Conservation (phyloP, 352 stramenopile genomes). For the Phytopythium chamaehyphon region DNA sequence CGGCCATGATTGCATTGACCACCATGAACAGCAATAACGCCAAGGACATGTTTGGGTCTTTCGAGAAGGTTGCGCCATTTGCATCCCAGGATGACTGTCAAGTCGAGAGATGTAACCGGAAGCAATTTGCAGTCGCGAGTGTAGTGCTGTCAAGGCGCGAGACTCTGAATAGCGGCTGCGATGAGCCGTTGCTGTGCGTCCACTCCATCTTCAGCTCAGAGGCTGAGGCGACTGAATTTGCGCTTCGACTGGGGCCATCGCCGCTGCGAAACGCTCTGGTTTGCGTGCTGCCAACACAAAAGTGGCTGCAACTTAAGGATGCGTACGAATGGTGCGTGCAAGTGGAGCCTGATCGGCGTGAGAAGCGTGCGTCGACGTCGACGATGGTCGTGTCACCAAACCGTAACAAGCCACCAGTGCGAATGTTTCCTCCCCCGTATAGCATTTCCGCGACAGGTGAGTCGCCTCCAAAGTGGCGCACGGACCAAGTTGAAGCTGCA, state of each 20-base stretch:
- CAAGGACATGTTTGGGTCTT: constrained; percentile 29
- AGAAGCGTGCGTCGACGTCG: constrained; percentile 23
- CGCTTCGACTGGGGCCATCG: constrained; percentile 26
- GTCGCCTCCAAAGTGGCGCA: constrained; percentile 25
- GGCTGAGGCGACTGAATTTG: constrained; percentile 38
- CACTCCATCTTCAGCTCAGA: constrained; percentile 44
- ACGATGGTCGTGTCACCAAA: constrained; percentile 7
- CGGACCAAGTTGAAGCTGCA: constrained; percentile 47
- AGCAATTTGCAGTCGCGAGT: constrained; percentile 44
- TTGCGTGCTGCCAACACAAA: constrained; percentile 42
- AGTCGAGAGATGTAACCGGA: not conserved
- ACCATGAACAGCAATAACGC: not conserved
- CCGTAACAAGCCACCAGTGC: constrained; percentile 5
- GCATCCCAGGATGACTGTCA: not conserved
- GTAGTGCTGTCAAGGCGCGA: constrained; percentile 52
- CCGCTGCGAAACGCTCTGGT: constrained; percentile 42
- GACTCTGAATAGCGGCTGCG: constrained; percentile 28
- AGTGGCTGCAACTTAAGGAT: constrained; percentile 53
- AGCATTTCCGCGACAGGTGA: not conserved
- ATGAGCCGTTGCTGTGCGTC: constrained; percentile 50
- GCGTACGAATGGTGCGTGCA: constrained; percentile 66
- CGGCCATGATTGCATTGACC: not conserved
- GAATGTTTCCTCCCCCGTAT: not conserved
- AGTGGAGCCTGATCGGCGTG: constrained; percentile 40
- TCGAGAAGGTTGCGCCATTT: constrained; percentile 23